phyloP scores from a whole-genome alignment of 495 filamentous ascomycete genomes.

The Daldinia caldariorum region DNA sequence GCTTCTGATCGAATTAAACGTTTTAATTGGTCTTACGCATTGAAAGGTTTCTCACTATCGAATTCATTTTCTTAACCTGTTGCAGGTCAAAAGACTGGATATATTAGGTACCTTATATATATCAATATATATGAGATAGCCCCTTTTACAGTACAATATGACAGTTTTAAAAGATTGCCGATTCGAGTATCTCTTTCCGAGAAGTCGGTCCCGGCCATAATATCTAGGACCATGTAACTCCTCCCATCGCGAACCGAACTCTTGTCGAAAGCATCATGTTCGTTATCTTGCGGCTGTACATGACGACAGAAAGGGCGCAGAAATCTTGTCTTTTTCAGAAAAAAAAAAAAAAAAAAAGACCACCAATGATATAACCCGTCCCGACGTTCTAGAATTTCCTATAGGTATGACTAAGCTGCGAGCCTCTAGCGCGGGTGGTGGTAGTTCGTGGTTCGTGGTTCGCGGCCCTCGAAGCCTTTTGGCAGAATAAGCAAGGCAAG shows the following conservation, averaged over 20 bases:
- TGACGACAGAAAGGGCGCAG: constrained; percentile 21
- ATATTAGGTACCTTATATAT: no score
- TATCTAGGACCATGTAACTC: constrained; percentile 38
- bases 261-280: constrained; percentile 12
- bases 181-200: constrained; percentile 36
- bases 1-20: constrained; percentile 13
- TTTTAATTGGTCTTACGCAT: constrained; percentile 22
- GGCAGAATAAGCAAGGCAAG: constrained; percentile 19
- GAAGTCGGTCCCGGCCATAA: constrained; percentile 10
- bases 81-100: not conserved
- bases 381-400: constrained; percentile 11
- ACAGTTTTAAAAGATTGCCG: constrained; percentile 22
- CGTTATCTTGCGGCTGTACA: not conserved
- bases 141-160: not conserved
- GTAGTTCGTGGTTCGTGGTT: constrained; percentile 8
- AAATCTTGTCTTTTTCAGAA: not conserved
- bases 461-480: constrained; percentile 31
- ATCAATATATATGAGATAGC: constrained; percentile 17
- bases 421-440: constrained; percentile 10
- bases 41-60: not conserved
- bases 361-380: constrained; percentile 3
- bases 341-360: no score
- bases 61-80: constrained; percentile 8
- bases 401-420: constrained; percentile 27
- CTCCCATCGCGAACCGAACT: constrained; percentile 12